phyloP scores from a whole-genome alignment of 805 yeast genomes.

The Candida ortonii region DNA sequence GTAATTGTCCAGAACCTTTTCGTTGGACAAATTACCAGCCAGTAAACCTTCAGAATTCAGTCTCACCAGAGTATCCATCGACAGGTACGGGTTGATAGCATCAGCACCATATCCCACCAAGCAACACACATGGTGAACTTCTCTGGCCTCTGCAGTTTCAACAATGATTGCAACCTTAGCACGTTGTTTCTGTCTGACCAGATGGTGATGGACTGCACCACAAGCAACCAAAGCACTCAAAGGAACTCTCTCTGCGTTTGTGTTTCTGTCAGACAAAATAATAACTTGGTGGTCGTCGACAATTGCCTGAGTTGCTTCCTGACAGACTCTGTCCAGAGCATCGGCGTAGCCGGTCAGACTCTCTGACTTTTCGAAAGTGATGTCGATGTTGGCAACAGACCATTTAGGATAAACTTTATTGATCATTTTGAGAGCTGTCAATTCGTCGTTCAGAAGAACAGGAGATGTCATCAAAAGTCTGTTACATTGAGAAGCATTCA shows the following conservation, averaged over 20 bases:
- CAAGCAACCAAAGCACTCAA: conserved; percentile 88
- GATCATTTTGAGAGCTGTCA: conserved; percentile 71
- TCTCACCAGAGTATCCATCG: conserved; percentile 81
- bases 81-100: conserved; percentile 91
- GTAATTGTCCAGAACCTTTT: conserved; percentile 69
- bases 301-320: conserved; percentile 82
- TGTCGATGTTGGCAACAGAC: conserved; percentile 80
- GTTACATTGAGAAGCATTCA: conserved; percentile 90
- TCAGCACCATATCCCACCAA: conserved; percentile 97
- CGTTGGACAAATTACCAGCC: conserved; percentile 52
- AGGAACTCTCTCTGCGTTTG: conserved; percentile 64
- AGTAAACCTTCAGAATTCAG: conserved; percentile 79
- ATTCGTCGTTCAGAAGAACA: conserved; percentile 68
- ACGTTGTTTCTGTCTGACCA: conserved; percentile 93
- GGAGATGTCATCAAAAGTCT: conserved; percentile 83
- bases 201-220: conserved; percentile 96
- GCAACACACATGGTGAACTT: conserved; percentile 94
- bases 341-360: conserved; percentile 83
- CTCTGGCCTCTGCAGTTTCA: conserved; percentile 97
- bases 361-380: conserved; percentile 78
- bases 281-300: conserved; percentile 71
- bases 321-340: conserved; percentile 83
- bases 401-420: conserved; percentile 78
- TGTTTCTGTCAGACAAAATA: conserved; percentile 68
- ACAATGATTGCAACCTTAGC: conserved; percentile 88